phyloP scores from a whole-genome alignment of 2,329 filamentous ascomycete species.

The Xylogone sp. region DNA sequence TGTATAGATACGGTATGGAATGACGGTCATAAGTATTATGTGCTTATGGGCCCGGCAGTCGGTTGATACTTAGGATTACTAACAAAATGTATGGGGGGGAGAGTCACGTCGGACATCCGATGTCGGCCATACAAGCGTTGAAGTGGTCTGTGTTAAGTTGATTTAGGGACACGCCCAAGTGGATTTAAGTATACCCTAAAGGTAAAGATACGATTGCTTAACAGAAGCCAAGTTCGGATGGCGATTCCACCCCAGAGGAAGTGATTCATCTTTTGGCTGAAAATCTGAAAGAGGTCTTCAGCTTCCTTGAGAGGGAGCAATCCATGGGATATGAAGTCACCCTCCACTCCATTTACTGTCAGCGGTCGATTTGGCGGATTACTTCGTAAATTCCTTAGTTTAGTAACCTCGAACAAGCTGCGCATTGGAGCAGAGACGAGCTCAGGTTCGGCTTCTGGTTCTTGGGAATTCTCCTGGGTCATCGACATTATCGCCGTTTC shows the following conservation, averaged over 20 bases:
- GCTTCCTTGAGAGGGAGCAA: constrained; percentile 42
- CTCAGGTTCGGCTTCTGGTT: constrained; percentile 26
- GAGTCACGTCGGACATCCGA: too few relatives aligned
- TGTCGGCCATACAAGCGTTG: too few relatives aligned
- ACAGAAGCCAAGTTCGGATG: constrained; percentile 46
- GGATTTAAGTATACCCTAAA: too few relatives aligned
- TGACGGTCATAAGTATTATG: too few relatives aligned
- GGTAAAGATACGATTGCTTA: constrained; percentile 50
- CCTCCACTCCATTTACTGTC: constrained; percentile 25
- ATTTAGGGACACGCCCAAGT: too few relatives aligned
- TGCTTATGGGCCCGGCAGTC: too few relatives aligned
- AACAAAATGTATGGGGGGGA: too few relatives aligned
- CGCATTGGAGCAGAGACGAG: constrained; percentile 40
- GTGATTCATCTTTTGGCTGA: constrained; percentile 45
- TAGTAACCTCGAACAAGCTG: constrained; percentile 50
- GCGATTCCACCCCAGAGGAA: constrained; percentile 49
- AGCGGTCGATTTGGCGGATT: constrained; percentile 28
- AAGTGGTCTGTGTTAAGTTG: too few relatives aligned
- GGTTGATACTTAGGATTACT: too few relatives aligned
- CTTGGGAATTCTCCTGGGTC: constrained; percentile 37
- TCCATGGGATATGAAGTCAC: constrained; percentile 48
- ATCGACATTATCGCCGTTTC: constrained; percentile 37
- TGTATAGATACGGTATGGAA: too few relatives aligned
- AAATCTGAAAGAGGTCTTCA: constrained; percentile 43
- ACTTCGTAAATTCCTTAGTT: constrained; percentile 35